Evolutionary conservation across 1,284 basidiomycete species (phyloP).

Genomic region (Sphagnurus paluster): DNA sequence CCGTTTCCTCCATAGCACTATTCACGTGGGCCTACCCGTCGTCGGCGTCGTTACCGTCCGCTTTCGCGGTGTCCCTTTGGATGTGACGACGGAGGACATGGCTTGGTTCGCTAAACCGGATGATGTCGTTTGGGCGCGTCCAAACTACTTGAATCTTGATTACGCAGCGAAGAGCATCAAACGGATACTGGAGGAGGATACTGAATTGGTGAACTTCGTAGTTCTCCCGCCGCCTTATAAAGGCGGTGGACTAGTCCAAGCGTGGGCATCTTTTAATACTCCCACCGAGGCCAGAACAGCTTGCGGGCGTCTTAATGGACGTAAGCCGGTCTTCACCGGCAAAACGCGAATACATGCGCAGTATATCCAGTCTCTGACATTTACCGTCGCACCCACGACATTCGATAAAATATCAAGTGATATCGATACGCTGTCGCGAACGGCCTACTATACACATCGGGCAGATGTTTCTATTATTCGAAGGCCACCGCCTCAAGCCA

Average conservation of each 20-base stretch:
- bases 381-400: constrained; percentile 35
- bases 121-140: constrained; percentile 50
- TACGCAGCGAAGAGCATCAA: constrained; percentile 41
- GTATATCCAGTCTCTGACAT: constrained; percentile 49
- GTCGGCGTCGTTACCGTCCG: constrained; percentile 58
- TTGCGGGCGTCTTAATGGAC: constrained; percentile 43
- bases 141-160: constrained; percentile 45
- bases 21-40: constrained; percentile 56
- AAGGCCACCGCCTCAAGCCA: constrained; percentile 22
- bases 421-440: constrained; percentile 33
- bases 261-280: constrained; percentile 53
- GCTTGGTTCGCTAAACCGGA: constrained; percentile 44
- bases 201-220: constrained; percentile 45
- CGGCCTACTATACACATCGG: constrained; percentile 26
- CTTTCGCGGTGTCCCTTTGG: constrained; percentile 51
- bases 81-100: constrained; percentile 41
- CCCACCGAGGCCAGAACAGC: constrained; percentile 48
- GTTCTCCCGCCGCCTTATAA: constrained; percentile 51
- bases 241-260: constrained; percentile 42
- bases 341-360: constrained; percentile 44
- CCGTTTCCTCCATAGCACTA: constrained; percentile 40
- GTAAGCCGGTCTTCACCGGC: constrained; percentile 43
- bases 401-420: constrained; percentile 40
- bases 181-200: constrained; percentile 35
- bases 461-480: constrained; percentile 28